Percentiles rank a stretch among this genome's conserved stretches.
phyloP scores from a whole-genome alignment of 768 basidiomycete species.

The Pleurotus platypus region DNA sequence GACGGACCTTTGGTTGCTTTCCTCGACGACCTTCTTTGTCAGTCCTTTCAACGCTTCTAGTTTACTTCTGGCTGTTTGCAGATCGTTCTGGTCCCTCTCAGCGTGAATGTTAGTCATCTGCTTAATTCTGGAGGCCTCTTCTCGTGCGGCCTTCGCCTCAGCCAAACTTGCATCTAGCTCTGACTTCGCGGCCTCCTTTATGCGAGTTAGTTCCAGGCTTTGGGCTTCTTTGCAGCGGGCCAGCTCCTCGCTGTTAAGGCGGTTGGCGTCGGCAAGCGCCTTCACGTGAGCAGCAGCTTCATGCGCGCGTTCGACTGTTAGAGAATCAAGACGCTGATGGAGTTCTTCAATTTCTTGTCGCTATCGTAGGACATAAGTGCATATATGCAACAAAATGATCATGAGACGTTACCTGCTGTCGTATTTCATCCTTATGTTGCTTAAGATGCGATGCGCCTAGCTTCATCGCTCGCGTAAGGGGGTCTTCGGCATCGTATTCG shows the following conservation, averaged over 20 bases:
- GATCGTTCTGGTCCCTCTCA: background rate
- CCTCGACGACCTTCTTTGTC: conserved; percentile 9
- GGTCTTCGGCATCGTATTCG: background rate
- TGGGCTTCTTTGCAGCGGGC: background rate
- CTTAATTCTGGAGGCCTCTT: background rate
- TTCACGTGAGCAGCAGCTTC: background rate
- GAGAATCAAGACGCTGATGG: background rate
- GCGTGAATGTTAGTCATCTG: background rate
- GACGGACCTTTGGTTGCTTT: conserved; percentile 5
- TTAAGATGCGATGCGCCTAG: background rate
- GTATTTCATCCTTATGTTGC: background rate
- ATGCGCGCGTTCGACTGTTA: background rate
- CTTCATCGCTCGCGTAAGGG: background rate
- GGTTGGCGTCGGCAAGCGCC: background rate
- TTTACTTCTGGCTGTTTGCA: background rate
- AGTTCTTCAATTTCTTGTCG: background rate
- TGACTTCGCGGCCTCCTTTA: background rate
- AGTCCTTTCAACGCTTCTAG: conserved; percentile 5
- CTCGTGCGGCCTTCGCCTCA: background rate
- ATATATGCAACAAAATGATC: background rate
- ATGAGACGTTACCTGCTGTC: background rate
- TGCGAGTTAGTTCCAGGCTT: background rate
- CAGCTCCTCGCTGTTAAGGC: background rate
- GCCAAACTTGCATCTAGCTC: background rate
- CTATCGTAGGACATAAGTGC: background rate